Evolutionary conservation across 176 grass and related monocot species (phyloP).

Genomic region (Saccharum spontaneum): DNA sequence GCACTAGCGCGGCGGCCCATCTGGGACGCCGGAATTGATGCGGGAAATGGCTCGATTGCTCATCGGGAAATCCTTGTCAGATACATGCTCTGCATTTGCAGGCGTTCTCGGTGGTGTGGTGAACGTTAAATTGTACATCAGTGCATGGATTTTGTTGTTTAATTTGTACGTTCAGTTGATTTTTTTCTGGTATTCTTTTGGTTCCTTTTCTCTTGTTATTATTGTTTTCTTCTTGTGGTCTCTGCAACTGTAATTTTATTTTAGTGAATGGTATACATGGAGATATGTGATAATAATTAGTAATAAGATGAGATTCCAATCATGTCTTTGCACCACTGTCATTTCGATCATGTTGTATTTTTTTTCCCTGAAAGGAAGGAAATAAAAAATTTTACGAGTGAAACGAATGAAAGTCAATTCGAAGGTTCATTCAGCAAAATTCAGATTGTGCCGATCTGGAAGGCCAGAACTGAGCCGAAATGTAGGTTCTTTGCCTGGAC

Average conservation of each 20-base stretch:
- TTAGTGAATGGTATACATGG: neutral
- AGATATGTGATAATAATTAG: neutral
- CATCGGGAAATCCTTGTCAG: neutral
- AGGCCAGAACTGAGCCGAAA: too few relatives aligned
- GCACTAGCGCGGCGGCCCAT: neutral
- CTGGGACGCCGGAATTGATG: neutral
- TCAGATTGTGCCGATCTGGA: too few relatives aligned
- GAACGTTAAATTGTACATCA: neutral
- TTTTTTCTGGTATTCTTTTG: neutral
- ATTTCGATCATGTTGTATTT: neutral
- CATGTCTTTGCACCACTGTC: neutral
- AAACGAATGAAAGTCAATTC: too few relatives aligned
- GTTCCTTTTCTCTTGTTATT: neutral
- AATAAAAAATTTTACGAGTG: too few relatives aligned
- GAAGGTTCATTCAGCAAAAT: too few relatives aligned
- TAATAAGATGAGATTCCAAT: neutral
- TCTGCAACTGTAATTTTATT: constrained; percentile 14
- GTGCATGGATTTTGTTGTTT: neutral
- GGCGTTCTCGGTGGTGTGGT: neutral
- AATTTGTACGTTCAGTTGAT: neutral
- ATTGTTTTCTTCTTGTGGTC: neutral
- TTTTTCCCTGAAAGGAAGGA: neutral
- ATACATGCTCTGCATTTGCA: neutral
- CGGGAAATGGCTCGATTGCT: neutral
- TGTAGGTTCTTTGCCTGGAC: too few relatives aligned